phyloP scores from a whole-genome alignment of 495 filamentous ascomycete species.

The Apiosordaria backusii region DNA sequence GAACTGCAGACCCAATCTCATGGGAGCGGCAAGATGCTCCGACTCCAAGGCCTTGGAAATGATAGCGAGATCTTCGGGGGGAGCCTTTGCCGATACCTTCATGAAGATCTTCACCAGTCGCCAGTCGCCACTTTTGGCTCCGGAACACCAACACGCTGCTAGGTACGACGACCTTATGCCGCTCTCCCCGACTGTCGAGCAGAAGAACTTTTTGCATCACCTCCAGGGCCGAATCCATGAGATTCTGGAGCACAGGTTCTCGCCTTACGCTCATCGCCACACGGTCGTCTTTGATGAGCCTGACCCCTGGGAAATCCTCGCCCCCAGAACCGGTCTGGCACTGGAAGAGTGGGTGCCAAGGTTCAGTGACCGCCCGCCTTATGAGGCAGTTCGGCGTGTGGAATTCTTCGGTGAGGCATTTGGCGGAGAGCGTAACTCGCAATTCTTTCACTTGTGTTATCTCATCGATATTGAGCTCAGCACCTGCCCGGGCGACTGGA shows the following conservation, averaged over 20 bases:
- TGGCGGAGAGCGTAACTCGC: constrained; percentile 32
- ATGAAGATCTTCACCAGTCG: constrained; percentile 21
- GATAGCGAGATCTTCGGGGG: constrained; percentile 24
- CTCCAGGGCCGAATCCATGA: constrained; percentile 28
- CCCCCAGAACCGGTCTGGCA: constrained; percentile 16
- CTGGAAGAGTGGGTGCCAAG: constrained; percentile 25
- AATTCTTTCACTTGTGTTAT: constrained; percentile 37
- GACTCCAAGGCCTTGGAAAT: constrained; percentile 7
- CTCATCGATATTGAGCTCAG: constrained; percentile 31
- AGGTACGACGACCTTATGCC: constrained; percentile 29
- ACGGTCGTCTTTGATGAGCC: background rate
- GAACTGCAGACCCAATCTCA: constrained; percentile 24
- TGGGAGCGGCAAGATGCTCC: background rate
- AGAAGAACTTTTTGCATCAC: constrained; percentile 16
- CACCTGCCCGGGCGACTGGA: constrained; percentile 35
- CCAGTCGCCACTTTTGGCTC: constrained; percentile 25
- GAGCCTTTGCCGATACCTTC: constrained; percentile 23
- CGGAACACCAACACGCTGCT: constrained; percentile 18
- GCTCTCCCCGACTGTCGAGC: constrained; percentile 15
- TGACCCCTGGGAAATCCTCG: constrained; percentile 17
- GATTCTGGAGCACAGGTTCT: constrained; percentile 19
- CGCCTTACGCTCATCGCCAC: constrained; percentile 13
- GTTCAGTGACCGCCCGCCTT: constrained; percentile 13
- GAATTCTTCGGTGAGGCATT: constrained; percentile 36
- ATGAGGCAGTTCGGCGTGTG: constrained; percentile 12